phyloP scores from a whole-genome alignment of 1,284 basidiomycete species.

The Puccinia brachypodii region DNA sequence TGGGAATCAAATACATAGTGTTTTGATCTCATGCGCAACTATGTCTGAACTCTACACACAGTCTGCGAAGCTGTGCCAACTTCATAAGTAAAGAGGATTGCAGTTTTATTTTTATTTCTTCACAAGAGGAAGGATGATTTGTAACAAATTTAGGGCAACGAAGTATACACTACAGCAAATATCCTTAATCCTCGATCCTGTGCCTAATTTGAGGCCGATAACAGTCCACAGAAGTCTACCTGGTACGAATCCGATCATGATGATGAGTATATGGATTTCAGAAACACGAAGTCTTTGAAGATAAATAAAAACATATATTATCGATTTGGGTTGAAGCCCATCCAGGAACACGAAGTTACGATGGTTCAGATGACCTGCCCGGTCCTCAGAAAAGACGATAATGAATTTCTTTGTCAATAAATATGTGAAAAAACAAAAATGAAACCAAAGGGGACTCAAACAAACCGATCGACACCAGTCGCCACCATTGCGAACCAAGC shows the following conservation, averaged over 20 bases:
- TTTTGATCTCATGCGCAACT: no score
- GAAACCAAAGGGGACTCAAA: neutral
- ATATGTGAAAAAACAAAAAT: neutral
- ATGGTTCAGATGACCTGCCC: conserved; percentile 43
- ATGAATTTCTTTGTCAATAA: neutral
- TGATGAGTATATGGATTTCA: neutral
- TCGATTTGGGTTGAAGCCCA: conserved; percentile 27
- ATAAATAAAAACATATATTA: conserved; percentile 3
- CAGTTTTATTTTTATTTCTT: neutral
- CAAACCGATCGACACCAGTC: conserved; percentile 35
- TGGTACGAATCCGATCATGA: neutral
- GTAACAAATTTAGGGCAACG: conserved; percentile 7
- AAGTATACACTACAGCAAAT: no score
- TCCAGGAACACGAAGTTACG: conserved; percentile 15
- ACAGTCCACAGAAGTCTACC: conserved; percentile 30
- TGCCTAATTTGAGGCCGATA: conserved; percentile 45
- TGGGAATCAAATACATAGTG: no score
- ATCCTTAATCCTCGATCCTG: conserved; percentile 40
- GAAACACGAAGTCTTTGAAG: neutral
- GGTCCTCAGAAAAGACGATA: neutral
- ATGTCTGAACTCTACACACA: no score
- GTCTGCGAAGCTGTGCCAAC: no score
- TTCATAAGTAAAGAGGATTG: no score
- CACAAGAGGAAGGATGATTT: no score
- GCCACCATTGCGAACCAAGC: conserved; percentile 36